Conservation (phyloP, 78 protist genomes). For the Dictyostelium intermedium region DNA sequence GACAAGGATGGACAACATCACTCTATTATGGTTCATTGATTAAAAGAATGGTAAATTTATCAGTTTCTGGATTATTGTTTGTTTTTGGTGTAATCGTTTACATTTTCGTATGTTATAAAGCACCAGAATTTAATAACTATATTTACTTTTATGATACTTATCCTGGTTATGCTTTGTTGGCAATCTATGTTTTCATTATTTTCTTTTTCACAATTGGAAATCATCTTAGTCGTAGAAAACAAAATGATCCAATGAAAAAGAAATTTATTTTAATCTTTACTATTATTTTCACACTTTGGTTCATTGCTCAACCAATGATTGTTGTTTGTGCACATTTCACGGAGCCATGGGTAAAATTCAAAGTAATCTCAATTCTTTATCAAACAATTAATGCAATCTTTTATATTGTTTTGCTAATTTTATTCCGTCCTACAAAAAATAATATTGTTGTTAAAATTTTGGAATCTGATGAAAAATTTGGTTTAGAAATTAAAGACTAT, state of each 20-base stretch:
- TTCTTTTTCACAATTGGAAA: constrained; percentile 9
- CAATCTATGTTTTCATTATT: constrained; percentile 11
- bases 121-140: background rate
- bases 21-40: constrained; percentile 29
- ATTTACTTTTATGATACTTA: constrained; percentile 36
- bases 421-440: constrained; percentile 21
- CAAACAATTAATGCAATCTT: constrained; percentile 14
- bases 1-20: constrained; percentile 64
- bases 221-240: background rate
- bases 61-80: background rate
- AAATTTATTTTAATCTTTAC: constrained; percentile 23
- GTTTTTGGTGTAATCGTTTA: background rate
- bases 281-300: constrained; percentile 8
- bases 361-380: constrained; percentile 4
- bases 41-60: background rate
- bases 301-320: constrained; percentile 33
- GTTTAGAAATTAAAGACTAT: background rate
- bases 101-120: background rate
- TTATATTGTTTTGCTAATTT: background rate
- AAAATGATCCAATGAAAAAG: constrained; percentile 21
- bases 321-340: constrained; percentile 38
- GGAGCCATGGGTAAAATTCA: constrained; percentile 38
- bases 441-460: constrained; percentile 36
- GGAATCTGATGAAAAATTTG: constrained; percentile 3
- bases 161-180: constrained; percentile 49